Conservation (phyloP, 345 rosid species). For the Citrus maxima region DNA sequence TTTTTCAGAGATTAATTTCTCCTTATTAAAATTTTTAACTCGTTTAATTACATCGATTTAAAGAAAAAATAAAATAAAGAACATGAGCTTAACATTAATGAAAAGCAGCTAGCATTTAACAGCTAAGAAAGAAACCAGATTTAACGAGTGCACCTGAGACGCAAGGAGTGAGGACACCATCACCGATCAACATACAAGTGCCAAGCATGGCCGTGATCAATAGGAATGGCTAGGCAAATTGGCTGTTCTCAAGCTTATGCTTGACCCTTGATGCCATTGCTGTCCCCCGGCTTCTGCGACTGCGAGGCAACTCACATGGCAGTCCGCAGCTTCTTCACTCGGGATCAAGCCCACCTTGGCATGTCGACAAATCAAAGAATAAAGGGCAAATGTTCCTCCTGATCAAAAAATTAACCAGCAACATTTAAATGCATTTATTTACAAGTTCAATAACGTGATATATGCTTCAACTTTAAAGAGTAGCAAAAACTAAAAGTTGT, state of each 20-base stretch:
- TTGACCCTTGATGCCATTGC: conserved; percentile 32
- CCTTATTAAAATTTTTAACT: neutral
- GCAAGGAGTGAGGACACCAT: conserved; percentile 55
- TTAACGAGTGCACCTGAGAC: conserved; percentile 34
- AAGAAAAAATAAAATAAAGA: neutral
- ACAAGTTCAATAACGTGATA: neutral
- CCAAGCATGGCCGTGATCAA: conserved; percentile 46
- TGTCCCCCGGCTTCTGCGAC: too few relatives aligned
- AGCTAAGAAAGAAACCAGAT: too few relatives aligned
- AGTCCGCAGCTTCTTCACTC: conserved; percentile 40
- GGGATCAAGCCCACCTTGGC: conserved; percentile 48
- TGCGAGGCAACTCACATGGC: conserved; percentile 25
- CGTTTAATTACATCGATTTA: neutral
- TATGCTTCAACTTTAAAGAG: neutral
- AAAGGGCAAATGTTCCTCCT: conserved; percentile 56
- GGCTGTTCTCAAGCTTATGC: conserved; percentile 30
- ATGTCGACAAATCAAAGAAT: conserved; percentile 46
- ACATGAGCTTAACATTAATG: too few relatives aligned
- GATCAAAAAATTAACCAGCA: neutral
- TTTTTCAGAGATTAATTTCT: neutral
- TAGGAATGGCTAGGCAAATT: conserved; percentile 28
- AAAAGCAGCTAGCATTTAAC: too few relatives aligned
- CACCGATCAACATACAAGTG: conserved; percentile 60
- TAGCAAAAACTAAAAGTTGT: too few relatives aligned
- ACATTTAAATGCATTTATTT: too few relatives aligned